These are phyloP conservation scores for Aspergillus chevalieri DNA, from an alignment of 2,329 filamentous ascomycete genomes.

Conservation along the genomic window DNA sequence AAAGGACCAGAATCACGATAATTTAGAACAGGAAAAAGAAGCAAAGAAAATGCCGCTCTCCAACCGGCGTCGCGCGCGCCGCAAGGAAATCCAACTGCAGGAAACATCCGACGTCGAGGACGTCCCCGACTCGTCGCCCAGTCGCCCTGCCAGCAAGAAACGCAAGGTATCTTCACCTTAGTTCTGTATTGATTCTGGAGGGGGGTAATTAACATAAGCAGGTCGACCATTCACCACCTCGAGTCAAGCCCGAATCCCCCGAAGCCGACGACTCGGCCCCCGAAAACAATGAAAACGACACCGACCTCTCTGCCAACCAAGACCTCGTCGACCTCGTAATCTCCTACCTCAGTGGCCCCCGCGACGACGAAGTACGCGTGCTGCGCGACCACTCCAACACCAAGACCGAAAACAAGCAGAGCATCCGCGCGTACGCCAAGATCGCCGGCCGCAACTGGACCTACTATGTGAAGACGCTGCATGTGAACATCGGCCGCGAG, in stretches of 20 bases:
- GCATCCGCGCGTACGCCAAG: conserved; percentile 46
- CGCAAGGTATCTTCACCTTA: conserved; percentile 36
- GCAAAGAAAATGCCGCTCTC: conserved; percentile 34
- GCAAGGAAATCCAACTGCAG: conserved; percentile 40
- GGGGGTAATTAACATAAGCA: conserved; percentile 7
- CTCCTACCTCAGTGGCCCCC: conserved; percentile 38
- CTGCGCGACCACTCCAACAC: conserved; percentile 41
- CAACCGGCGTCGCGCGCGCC: conserved; percentile 40
- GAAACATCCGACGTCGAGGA: conserved; percentile 40
- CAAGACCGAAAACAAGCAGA: conserved; percentile 41
- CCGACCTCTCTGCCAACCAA: conserved; percentile 34
- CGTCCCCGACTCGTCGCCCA: conserved; percentile 43
- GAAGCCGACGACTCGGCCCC: conserved; percentile 37
- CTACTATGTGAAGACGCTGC: conserved; percentile 45
- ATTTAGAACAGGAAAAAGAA: not conserved
- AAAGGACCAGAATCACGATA: too few species aligned
- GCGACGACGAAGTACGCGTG: conserved; percentile 41
- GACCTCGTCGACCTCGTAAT: conserved; percentile 45
- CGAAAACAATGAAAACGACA: conserved; percentile 36
- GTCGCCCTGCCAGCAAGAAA: conserved; percentile 43
- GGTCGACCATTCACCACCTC: conserved; percentile 27
- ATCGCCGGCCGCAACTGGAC: conserved; percentile 48
- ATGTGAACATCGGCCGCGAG: conserved; percentile 46
- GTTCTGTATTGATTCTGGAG: not conserved
- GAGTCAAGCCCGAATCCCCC: conserved; percentile 33